Evolutionary conservation across 2,329 filamentous ascomycete genomes (phyloP), one percentile per base, ranked within the genome.

Genomic region (Penicillium sp.): DNA sequence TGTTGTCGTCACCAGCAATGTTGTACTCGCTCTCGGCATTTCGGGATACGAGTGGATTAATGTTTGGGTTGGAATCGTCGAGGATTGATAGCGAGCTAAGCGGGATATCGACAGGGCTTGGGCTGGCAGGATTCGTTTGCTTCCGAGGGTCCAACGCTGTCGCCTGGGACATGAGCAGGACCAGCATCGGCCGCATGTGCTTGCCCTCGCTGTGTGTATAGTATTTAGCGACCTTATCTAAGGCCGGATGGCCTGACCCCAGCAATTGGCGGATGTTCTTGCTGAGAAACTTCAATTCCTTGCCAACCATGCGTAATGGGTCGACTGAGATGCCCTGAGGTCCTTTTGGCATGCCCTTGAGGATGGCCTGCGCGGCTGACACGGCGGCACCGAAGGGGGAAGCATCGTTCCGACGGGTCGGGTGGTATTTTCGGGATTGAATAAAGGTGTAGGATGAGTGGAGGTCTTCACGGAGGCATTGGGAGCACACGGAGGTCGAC

Each of bases 181-280:
- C 93, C 59, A 99, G 89, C 75, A 97, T 85, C 29, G 95, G 95
- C 65, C 95, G 88, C 66, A 99, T 88, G 76, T 98, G 95, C 80
- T 99, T 99, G 61, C 95, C 95, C 81, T 98, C 92, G 58, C 90
- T 90, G 69, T 93, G 90, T 22, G 95, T 96, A 76, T 99, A 99
- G 81, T 99, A 99, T 78, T 99, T 99, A 52, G 95, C 92, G 27
- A 93, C 93, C 43, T 91, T 93, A 72, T 98, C 95, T 58, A 99
- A 84, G 46, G 93, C 92, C 0, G 95, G 95, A 72, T 99, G 93
- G 6, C 93, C 93, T 0, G 93, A 97, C 6, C 93, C 93, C 16
- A 98, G 81, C n/a, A 98, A 82, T 71, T 96, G 90, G 59, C 91
- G 85, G 75, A 98, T 96, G 69, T 98, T 96, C 54, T 92, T 92